These are phyloP conservation scores for Mycena albidolilacea DNA, from an alignment of 768 basidiomycete genomes.

Conservation along the genomic window DNA sequence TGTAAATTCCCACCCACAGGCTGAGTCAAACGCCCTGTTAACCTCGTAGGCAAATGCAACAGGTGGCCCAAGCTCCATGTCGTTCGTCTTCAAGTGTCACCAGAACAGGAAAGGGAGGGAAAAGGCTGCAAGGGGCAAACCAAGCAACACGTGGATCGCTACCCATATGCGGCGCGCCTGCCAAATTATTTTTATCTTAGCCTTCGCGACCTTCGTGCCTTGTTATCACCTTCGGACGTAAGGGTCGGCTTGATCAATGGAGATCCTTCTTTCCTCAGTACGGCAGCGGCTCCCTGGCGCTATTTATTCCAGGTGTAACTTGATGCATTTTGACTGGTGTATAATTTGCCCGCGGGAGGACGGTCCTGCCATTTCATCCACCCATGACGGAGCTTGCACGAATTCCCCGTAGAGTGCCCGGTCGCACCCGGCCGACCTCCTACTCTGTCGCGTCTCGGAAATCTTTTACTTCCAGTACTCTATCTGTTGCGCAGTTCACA, in stretches of 20 bases:
- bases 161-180: conserved; percentile 10
- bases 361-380: neutral
- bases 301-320: conserved; percentile 27
- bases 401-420: conserved; percentile 21
- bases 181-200: conserved; percentile 29
- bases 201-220: conserved; percentile 30
- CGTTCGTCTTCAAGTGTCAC: conserved; percentile 4
- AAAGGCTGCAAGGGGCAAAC: conserved; percentile 28
- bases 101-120: neutral
- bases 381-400: conserved; percentile 25
- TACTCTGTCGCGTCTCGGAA: conserved; percentile 24
- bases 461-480: conserved; percentile 25
- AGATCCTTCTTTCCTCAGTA: conserved; percentile 36
- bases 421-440: conserved; percentile 16
- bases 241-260: conserved; percentile 31
- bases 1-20: conserved; percentile 14
- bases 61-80: conserved; percentile 2
- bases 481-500: conserved; percentile 8
- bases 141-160: conserved; percentile 35
- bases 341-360: conserved; percentile 21
- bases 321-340: conserved; percentile 33
- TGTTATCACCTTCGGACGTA: conserved; percentile 35
- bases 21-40: conserved; percentile 18
- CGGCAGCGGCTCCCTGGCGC: conserved; percentile 27
- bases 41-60: conserved; percentile 7